Base-by-base conservation (phyloP, 225 moss, liverwort and hornwort genomes). In the Marchantia polymorpha region DNA sequence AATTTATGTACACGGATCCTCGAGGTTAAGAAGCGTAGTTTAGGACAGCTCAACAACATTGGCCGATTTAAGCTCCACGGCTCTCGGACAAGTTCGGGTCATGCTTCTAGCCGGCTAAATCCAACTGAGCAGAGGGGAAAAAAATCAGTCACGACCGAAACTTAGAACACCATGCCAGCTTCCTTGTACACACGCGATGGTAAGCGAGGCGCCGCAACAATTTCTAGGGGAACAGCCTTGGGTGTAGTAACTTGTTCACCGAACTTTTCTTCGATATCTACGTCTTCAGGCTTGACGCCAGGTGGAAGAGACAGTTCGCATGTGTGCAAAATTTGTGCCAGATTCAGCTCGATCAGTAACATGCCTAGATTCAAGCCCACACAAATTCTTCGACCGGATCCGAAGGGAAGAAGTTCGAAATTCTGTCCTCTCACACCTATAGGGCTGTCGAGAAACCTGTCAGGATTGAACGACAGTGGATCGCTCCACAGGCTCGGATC, bases 371-470 rank as follows among this genome's bases (percentile, higher is more conserved):
- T 0, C 84, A 84, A 51, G 20, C 90, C 91, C 22, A 90, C 83
- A 47, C 91, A 92, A 22, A 84, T 87, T 19, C 91, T 81, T 11
- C 91, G 75, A 39, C 90, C 91, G 8, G 80, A 85, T 8, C 91
- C 90, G 52, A 74, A 92, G 0, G 91, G 82, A 51, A 67, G 67
- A 23, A 82, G 82, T 27, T 77, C 67, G 46, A 68, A 77, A 47
- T 30, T 9, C 54, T 77, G 64, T 51, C 82, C 82, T 52, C 51
- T 50, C 58, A 50, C 51, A 54, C 69, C 69, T 31, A 82, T 47
- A 26, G 64, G 54, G 64, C 52, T 54, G 20, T 69, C 30, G 0
- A 82, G 16, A 64, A 82, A 82, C 31, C 82, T 67, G n/a, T 82
- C 82, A 25, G 82, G 82, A 75, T 77, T 69, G 54, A 77, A 82